Evolutionary conservation across 2,329 filamentous ascomycete species (phyloP).

Genomic region (Exophiala viscosa): DNA sequence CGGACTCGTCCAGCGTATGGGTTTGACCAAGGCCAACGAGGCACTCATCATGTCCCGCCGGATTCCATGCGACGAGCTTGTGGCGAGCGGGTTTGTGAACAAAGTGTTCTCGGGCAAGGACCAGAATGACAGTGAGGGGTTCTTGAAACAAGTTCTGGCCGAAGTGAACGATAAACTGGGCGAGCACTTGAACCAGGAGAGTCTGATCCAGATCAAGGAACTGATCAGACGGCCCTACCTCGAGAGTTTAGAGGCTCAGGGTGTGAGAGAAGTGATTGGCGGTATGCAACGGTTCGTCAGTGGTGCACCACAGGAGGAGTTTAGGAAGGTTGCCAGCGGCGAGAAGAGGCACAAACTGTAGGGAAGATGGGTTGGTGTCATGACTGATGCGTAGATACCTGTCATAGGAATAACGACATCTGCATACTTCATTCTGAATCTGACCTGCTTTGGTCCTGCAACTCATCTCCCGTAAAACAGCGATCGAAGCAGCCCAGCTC

Average conservation of each 20-base stretch:
- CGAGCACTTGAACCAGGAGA: conserved; percentile 72
- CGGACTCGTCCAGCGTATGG: conserved; percentile 75
- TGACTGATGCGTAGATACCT: neutral
- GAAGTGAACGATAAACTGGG: conserved; percentile 82
- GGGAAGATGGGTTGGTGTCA: conserved; percentile 4
- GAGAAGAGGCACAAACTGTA: conserved; percentile 94
- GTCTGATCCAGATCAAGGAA: conserved; percentile 78
- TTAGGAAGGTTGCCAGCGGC: conserved; percentile 75
- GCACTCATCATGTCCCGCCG: conserved; percentile 85
- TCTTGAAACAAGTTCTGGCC: conserved; percentile 65
- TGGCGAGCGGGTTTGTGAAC: conserved; percentile 78
- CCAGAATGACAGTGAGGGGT: conserved; percentile 63
- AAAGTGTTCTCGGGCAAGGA: conserved; percentile 64
- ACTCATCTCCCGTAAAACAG: too few species aligned
- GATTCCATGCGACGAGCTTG: conserved; percentile 68
- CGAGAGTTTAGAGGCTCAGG: conserved; percentile 70
- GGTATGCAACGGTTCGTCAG: conserved; percentile 75
- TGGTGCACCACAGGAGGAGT: conserved; percentile 84
- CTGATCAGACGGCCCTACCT: conserved; percentile 71
- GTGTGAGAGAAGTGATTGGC: conserved; percentile 78
- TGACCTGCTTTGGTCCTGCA: too few species aligned
- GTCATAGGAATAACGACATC: too few species aligned
- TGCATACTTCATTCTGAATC: too few species aligned
- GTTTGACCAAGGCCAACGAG: conserved; percentile 80
- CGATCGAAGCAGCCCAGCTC: too few species aligned